phyloP scores from a whole-genome alignment of 1,139 yeast genomes.

The Komagataea norvegica region DNA sequence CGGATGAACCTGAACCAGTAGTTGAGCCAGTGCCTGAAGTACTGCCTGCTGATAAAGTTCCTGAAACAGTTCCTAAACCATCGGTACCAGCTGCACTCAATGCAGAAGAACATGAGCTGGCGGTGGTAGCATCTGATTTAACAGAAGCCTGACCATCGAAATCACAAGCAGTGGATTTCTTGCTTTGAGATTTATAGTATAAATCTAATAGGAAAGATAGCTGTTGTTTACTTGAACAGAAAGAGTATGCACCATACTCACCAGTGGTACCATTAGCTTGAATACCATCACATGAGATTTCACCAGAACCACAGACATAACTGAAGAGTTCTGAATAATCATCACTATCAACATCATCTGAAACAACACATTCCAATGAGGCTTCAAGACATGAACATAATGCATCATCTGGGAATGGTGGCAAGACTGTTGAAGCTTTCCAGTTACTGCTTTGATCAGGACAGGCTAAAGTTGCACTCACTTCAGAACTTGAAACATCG shows the following conservation, averaged over 20 bases:
- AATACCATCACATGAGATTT: slow-evolving; percentile 49
- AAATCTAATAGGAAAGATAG: slow-evolving; percentile 59
- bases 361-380: slow-evolving; percentile 51
- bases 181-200: slow-evolving; percentile 52
- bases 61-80: slow-evolving; percentile 41
- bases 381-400: slow-evolving; percentile 58
- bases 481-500: slow-evolving; percentile 40
- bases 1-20: slow-evolving; percentile 32
- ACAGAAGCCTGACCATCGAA: slow-evolving; percentile 62
- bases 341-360: slow-evolving; percentile 41
- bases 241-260: slow-evolving; percentile 60
- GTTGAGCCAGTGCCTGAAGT: slow-evolving; percentile 27
- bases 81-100: slow-evolving; percentile 46
- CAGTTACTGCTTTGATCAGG: slow-evolving; percentile 50
- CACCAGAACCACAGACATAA: slow-evolving; percentile 44
- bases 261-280: slow-evolving; percentile 56
- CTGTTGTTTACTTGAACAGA: slow-evolving; percentile 59
- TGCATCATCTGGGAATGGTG: slow-evolving; percentile 67
- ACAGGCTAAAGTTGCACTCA: slow-evolving; percentile 44
- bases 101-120: slow-evolving; percentile 38
- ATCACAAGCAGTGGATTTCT: slow-evolving; percentile 50
- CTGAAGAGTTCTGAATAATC: slow-evolving; percentile 55
- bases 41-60: slow-evolving; percentile 34
- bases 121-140: slow-evolving; percentile 46
- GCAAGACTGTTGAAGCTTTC: slow-evolving; percentile 58